Base-by-base conservation (phyloP, 2,329 filamentous ascomycete species). In the Aureobasidium sp. region DNA sequence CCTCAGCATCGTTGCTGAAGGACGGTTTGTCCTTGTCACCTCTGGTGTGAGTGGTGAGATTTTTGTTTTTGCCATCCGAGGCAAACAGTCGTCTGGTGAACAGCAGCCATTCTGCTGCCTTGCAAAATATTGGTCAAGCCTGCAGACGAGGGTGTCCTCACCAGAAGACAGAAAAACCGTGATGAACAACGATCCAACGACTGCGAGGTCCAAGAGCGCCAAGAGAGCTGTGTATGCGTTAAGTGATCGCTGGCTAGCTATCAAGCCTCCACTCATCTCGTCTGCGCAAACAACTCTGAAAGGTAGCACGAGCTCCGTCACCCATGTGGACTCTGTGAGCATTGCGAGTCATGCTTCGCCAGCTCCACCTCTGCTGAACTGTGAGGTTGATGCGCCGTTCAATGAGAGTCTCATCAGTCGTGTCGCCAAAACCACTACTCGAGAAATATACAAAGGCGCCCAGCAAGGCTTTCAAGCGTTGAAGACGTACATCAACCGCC, bases 21-120 rank as follows among this genome's bases (percentile, higher is more conserved):
- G 83, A 5, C 87, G 86, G 36, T 89, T 84, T 68, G 71, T 97
- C 41, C 81, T 87, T 3, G 79, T 97, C 36, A 85, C 88, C 61
- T 97, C 91, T 55, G 91, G 91, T 2, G 77, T 82, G 26, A 96
- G 90, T 55, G 93, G 93, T 13, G 93, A 97, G 75, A 86, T 93
- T 50, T 96, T 89, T 81, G 78, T 96, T 8, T 97, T 80, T 65
- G 69, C 74, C 6, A 71, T 73, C 1, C 73, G 72, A 50, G 61
- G 66, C 34, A 69, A 70, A 48, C 69, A 65, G 26, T 65, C 69
- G 26, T 59, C 67, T 23, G 71, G 70, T n/a, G 64, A 69, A 12
- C 59, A 66, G 8, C 64, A 67, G 10, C 65, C 67, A 2, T 87
- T 85, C 70, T 78, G 79, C 63, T 97, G 91, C 69, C 80, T 94